These are phyloP conservation scores for Carex arenaria DNA, from an alignment of 202 grass and related monocot species.

Conservation along the genomic window DNA sequence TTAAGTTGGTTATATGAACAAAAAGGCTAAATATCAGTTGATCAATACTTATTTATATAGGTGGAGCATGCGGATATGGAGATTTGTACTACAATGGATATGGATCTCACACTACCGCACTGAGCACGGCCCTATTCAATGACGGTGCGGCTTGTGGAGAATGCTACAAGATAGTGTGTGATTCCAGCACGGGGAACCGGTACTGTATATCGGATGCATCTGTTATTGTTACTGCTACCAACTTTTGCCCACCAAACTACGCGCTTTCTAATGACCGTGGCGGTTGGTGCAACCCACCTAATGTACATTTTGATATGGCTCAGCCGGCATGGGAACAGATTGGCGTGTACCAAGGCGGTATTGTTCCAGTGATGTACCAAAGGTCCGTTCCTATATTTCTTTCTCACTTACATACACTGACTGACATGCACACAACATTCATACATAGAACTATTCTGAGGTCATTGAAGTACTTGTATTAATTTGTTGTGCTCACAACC, in stretches of 20 bases:
- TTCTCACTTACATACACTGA: neutral
- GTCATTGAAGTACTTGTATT: neutral
- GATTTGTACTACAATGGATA: constrained; percentile 38
- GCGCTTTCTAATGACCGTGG: constrained; percentile 23
- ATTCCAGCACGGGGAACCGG: constrained; percentile 14
- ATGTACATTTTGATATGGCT: constrained; percentile 56
- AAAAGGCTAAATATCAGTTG: too few species aligned
- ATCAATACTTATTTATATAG: constrained; percentile 14
- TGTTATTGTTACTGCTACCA: constrained; percentile 43
- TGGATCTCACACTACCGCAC: constrained; percentile 40
- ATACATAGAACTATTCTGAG: neutral
- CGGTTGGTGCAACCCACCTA: constrained; percentile 56
- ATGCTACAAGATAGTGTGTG: constrained; percentile 60
- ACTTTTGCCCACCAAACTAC: constrained; percentile 56
- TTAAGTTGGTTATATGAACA: neutral
- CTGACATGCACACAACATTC: neutral
- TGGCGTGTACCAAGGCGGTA: constrained; percentile 34
- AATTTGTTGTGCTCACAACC: neutral
- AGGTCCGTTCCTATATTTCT: constrained; percentile 12
- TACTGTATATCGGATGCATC: constrained; percentile 42
- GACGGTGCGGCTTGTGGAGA: constrained; percentile 42
- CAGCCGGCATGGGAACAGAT: constrained; percentile 58
- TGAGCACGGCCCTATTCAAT: constrained; percentile 59
- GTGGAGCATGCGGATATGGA: constrained; percentile 53
- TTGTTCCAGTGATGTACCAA: constrained; percentile 45